Base-by-base conservation (phyloP, 345 rosid genomes). In the Syzygium aqueum region DNA sequence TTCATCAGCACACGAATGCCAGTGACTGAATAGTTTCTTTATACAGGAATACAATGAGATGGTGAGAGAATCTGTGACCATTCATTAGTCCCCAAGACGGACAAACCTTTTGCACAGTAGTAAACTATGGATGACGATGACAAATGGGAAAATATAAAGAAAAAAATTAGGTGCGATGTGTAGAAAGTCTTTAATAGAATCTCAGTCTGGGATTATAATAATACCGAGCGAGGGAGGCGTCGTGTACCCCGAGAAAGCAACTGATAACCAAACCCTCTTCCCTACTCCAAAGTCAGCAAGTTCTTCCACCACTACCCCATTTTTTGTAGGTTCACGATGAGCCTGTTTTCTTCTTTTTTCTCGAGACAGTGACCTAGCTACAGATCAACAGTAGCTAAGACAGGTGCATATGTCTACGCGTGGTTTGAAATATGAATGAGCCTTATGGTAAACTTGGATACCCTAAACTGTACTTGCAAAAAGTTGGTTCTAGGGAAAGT, bases 1-100 rank as follows among this genome's bases (percentile, higher is more conserved):
- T 86, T 86, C 85, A 80, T 52, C 83, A 52, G 53, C 88, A 86
- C 88, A 86, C 88, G 88, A 50, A 53, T 80, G 88, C 73, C 23
- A 46, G 85, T 43, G 85, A 86, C 84, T 11, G 49, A 73, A 73
- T 2, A 73, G 82, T 40, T 37, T 73, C 82, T 73, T 10, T 2
- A 7, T 17, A 37, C 37, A 49, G 23, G 49, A 56, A 85, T 85
- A 85, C 49, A 27, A 40, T 40, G 49, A 28, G n/a, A 28, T 46
- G 30, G 63, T 63, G 52, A 43, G 73, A 85, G 52, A 54, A 85
- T 49, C 73, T 49, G 52, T 7, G 46, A 8, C 53, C 51, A 40
- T 61, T 25, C 30, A 40, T n/a, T 85, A 61, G 51, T 14, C 61
- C n/a, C 27, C n/a, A 50, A 23, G 67, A 61, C 87, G 51, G 59